Conservation (phyloP, 2,329 filamentous ascomycete genomes). For the Aspergillus sojae region DNA sequence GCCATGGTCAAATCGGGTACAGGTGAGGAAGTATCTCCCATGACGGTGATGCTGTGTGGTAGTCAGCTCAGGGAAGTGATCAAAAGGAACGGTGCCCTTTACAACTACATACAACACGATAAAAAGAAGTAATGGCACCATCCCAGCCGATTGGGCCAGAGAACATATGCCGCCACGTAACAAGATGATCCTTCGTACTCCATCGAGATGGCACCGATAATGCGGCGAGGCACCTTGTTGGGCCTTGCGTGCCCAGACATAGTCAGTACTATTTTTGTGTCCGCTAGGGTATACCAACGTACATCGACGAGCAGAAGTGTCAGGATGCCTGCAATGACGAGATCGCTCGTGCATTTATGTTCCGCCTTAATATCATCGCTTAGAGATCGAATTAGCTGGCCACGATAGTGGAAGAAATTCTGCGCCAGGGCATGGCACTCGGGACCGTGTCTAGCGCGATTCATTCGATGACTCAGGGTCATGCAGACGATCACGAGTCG, state of each 20-base stretch:
- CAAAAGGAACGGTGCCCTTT: not conserved
- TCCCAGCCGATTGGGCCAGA: constrained; percentile 19
- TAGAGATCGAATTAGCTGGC: constrained; percentile 34
- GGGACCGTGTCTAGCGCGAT: constrained; percentile 23
- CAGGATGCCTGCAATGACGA: constrained; percentile 36
- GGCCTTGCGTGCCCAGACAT: constrained; percentile 21
- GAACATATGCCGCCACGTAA: constrained; percentile 37
- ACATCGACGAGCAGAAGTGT: constrained; percentile 38
- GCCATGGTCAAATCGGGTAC: constrained; percentile 33
- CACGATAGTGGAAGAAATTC: constrained; percentile 35
- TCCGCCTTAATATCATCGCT: constrained; percentile 25
- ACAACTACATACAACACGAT: constrained; percentile 24
- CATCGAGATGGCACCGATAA: constrained; percentile 43
- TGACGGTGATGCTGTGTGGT: constrained; percentile 30
- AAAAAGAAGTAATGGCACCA: constrained; percentile 29
- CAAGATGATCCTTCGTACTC: constrained; percentile 32
- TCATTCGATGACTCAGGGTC: constrained; percentile 38
- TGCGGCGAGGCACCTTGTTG: constrained; percentile 33
- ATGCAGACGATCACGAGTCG: constrained; percentile 35
- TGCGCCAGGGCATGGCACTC: constrained; percentile 21
- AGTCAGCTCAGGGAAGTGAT: not conserved
- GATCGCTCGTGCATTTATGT: constrained; percentile 21
- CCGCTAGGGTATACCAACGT: constrained; percentile 11
- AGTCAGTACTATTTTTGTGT: not conserved
- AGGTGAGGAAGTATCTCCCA: constrained; percentile 43